A percentile compares a stretch with the other conserved stretches of the same genome.
Conservation (phyloP, 192 early-diverging fungal genomes). For the Umbelopsis ramanniana region DNA sequence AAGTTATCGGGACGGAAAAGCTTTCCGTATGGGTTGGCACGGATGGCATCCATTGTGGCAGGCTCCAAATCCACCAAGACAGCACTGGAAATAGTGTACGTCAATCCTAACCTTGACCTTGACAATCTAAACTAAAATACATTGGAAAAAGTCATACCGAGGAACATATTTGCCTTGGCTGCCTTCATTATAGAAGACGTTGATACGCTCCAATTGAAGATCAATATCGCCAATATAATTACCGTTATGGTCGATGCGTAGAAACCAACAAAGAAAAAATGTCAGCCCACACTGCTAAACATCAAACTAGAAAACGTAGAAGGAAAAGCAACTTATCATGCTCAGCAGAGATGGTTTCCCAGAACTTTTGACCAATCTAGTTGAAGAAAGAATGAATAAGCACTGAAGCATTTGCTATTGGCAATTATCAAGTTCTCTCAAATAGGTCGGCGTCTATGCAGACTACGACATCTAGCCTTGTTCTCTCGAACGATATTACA, state of each 20-base stretch:
- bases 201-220: slow-evolving; percentile 79
- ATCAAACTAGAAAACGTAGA: not conserved
- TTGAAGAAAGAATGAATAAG: not conserved
- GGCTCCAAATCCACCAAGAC: slow-evolving; percentile 84
- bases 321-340: slow-evolving; percentile 50
- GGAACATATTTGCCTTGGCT: slow-evolving; percentile 70
- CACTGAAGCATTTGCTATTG: not conserved
- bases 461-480: slow-evolving; percentile 2
- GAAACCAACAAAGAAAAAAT: slow-evolving; percentile 8
- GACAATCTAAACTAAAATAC: not conserved
- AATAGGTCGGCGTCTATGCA: not conserved
- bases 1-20: slow-evolving; percentile 77
- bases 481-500: not conserved
- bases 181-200: slow-evolving; percentile 86
- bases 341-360: slow-evolving; percentile 84
- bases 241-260: slow-evolving; percentile 65
- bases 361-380: slow-evolving; percentile 85
- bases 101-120: slow-evolving; percentile 23
- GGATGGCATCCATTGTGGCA: slow-evolving; percentile 71
- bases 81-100: slow-evolving; percentile 35
- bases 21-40: slow-evolving; percentile 54
- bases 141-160: slow-evolving; percentile 40
- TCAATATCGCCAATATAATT: slow-evolving; percentile 62
- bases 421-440: not conserved
- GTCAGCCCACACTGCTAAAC: not conserved